Conservation (phyloP, 1,284 basidiomycete genomes). For the Ganoderma meredithae region DNA sequence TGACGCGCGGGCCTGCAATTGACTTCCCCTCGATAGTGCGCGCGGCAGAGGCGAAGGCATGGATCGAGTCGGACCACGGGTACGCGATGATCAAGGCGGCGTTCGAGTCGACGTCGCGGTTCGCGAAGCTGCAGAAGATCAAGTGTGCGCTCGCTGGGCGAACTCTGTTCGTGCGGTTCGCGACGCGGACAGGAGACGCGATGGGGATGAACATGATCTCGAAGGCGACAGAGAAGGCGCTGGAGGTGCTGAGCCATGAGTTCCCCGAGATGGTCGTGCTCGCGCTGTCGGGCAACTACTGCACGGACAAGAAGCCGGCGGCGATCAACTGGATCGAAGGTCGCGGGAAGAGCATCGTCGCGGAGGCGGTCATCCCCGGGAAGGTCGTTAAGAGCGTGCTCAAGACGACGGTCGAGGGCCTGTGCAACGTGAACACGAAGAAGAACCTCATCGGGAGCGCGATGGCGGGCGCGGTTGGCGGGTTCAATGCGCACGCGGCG, state of each 20-base stretch:
- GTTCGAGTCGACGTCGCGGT: slow-evolving; percentile 95
- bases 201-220: slow-evolving; percentile 99
- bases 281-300: slow-evolving; percentile 97
- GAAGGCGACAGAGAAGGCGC: slow-evolving; percentile 94
- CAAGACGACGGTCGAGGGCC: slow-evolving; percentile 92
- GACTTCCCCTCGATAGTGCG: slow-evolving; percentile 88
- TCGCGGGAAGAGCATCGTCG: slow-evolving; percentile 96
- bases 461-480: slow-evolving; percentile 97
- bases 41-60: slow-evolving; percentile 87
- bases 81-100: slow-evolving; percentile 80
- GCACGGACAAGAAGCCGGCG: slow-evolving; percentile 99
- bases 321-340: slow-evolving; percentile 99
- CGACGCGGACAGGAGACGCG: slow-evolving; percentile 95
- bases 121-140: slow-evolving; percentile 83
- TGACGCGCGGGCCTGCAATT: slow-evolving; percentile 98
- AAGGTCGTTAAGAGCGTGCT: slow-evolving; percentile 89
- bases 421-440: slow-evolving; percentile 95
- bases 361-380: slow-evolving; percentile 94
- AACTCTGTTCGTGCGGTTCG: slow-evolving; percentile 95
- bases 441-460: slow-evolving; percentile 98
- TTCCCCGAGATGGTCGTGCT: slow-evolving; percentile 97
- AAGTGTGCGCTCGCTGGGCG: slow-evolving; percentile 91
- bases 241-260: slow-evolving; percentile 80
- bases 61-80: slow-evolving; percentile 90
- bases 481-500: slow-evolving; percentile 98